phyloP scores from a whole-genome alignment of 768 basidiomycete genomes.

The Auricularia auricula-judae region DNA sequence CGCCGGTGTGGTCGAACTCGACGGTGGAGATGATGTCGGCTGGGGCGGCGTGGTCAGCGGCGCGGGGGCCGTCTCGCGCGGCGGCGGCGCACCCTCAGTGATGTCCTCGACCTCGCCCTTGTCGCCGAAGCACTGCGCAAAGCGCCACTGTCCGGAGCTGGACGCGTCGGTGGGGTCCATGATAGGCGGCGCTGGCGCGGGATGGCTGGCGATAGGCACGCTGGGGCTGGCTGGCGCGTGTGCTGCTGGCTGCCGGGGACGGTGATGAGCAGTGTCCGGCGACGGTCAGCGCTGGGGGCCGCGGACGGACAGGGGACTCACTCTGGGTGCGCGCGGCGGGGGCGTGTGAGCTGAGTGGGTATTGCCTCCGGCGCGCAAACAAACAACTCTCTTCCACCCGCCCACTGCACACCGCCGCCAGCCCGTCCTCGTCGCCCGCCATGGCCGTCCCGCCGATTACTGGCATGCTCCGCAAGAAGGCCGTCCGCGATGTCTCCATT shows the following conservation, averaged over 20 bases:
- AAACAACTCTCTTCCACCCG: neutral
- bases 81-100: constrained; percentile 70
- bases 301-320: too few relatives aligned
- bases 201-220: constrained; percentile 18
- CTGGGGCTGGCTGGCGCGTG: constrained; percentile 5
- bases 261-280: neutral
- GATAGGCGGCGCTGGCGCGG: constrained; percentile 10
- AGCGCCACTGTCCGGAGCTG: constrained; percentile 88
- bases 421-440: constrained; percentile 7
- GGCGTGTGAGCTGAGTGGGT: neutral
- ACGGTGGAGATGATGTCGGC: constrained; percentile 99
- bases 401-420: constrained; percentile 13
- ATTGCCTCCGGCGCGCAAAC: neutral
- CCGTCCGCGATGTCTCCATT: constrained; percentile 75
- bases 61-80: constrained; percentile 5
- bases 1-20: constrained; percentile 98
- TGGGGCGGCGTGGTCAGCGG: constrained; percentile 24
- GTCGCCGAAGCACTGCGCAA: constrained; percentile 99
- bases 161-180: constrained; percentile 75
- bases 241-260: neutral
- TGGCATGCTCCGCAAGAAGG: constrained; percentile 85
- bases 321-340: too few relatives aligned
- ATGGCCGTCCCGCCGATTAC: constrained; percentile 90
- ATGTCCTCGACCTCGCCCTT: constrained; percentile 99
- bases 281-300: too few relatives aligned